A percentile compares a stretch with the other conserved stretches of the same genome.
Conservation (phyloP, 345 rosid species). For the Angophora floribunda region DNA sequence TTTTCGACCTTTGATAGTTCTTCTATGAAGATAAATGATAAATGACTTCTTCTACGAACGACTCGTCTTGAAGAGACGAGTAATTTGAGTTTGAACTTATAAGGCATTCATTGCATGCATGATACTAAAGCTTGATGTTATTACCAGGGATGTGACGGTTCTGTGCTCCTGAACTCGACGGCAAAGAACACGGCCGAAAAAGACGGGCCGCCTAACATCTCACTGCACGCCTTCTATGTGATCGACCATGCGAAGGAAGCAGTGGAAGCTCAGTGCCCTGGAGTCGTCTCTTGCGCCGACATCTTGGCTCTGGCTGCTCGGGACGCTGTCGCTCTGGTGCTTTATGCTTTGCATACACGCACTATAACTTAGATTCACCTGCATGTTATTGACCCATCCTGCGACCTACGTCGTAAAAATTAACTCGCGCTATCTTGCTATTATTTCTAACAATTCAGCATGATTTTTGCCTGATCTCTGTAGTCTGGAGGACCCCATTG, state of each 20-base stretch:
- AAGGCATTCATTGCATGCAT: background rate
- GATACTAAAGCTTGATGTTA: background rate
- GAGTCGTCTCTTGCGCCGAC: constrained; percentile 87
- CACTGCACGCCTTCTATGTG: constrained; percentile 81
- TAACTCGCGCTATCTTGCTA: background rate
- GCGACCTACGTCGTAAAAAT: background rate
- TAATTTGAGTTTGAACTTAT: background rate
- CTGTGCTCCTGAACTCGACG: constrained; percentile 65
- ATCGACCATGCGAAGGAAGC: constrained; percentile 76
- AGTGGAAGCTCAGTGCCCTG: constrained; percentile 63
- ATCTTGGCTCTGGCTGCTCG: constrained; percentile 83
- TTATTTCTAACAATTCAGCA: background rate
- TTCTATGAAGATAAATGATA: background rate
- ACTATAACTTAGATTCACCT: background rate
- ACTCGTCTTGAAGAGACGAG: background rate
- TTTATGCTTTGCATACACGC: background rate
- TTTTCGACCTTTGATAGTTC: background rate
- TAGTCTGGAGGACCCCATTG: constrained; percentile 91
- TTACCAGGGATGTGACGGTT: constrained; percentile 87
- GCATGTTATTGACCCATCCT: background rate
- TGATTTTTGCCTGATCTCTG: background rate
- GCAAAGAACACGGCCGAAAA: constrained; percentile 73
- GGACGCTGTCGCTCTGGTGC: constrained; percentile 68
- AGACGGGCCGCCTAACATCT: constrained; percentile 85
- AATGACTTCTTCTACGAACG: background rate